These are phyloP conservation scores for Dioscorea alata DNA, from an alignment of 106 monocot genomes.

Conservation along the genomic window DNA sequence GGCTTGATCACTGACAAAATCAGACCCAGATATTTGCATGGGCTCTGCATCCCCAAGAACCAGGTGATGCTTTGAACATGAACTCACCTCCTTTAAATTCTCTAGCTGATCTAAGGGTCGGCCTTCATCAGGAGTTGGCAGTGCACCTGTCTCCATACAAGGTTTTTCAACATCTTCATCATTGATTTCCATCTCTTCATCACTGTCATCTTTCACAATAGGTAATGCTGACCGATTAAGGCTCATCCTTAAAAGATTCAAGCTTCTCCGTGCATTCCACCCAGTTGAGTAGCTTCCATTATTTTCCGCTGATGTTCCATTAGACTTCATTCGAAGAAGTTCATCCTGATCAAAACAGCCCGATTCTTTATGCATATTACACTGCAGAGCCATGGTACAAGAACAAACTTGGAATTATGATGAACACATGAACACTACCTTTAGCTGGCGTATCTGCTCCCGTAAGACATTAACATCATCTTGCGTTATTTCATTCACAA, in stretches of 20 bases:
- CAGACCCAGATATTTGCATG: too few species aligned
- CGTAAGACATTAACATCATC: conserved; percentile 91
- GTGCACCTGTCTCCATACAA: conserved; percentile 2
- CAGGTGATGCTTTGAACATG: background rate
- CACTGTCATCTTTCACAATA: conserved; percentile 56
- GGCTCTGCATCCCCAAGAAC: conserved; percentile 3
- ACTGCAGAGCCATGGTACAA: too few species aligned
- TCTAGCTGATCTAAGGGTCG: conserved; percentile 3
- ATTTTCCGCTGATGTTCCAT: conserved; percentile 24
- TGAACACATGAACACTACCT: conserved; percentile 33
- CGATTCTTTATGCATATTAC: background rate
- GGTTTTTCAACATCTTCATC: conserved; percentile 71
- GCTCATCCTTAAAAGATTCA: conserved; percentile 80
- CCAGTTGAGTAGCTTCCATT: conserved; percentile 66
- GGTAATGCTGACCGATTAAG: conserved; percentile 55
- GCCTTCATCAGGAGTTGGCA: conserved; percentile 12
- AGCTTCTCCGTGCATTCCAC: conserved; percentile 83
- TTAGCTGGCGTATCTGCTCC: conserved; percentile 86
- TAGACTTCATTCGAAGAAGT: conserved; percentile 81
- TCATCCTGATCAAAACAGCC: conserved; percentile 34
- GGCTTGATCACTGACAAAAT: too few species aligned
- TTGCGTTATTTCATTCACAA: conserved; percentile 82
- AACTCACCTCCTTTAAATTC: background rate
- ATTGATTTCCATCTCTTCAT: conserved; percentile 97
- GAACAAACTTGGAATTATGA: too few species aligned